These are phyloP conservation scores for Hymenoscyphus occultus DNA, from an alignment of 2,329 filamentous ascomycete genomes.

Conservation along the genomic window DNA sequence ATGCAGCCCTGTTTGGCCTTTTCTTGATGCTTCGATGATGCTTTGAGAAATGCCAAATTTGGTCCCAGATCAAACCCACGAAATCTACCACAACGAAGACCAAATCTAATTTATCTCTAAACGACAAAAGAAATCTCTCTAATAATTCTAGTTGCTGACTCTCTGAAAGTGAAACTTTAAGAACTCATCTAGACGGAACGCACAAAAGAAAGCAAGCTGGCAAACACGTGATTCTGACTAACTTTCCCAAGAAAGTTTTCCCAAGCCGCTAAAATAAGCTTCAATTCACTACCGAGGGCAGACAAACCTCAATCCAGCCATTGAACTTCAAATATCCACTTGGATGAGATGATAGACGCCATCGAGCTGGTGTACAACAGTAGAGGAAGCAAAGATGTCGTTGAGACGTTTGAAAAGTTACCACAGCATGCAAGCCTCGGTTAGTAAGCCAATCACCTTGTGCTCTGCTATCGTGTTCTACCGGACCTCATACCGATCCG, in stretches of 20 bases:
- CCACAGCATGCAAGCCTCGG: background rate
- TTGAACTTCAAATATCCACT: background rate
- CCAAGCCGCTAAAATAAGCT: background rate
- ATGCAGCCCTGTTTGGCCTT: background rate
- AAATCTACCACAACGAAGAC: background rate
- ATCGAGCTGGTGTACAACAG: background rate
- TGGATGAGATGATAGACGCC: slow-evolving; percentile 1
- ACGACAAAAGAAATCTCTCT: background rate
- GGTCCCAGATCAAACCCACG: background rate
- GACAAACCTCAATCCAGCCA: background rate
- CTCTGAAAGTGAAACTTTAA: background rate
- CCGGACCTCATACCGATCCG: background rate
- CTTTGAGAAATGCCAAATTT: background rate
- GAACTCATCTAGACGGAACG: background rate
- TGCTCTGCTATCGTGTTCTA: background rate
- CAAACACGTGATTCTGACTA: background rate
- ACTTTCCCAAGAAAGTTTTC: background rate
- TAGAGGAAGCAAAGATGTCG: background rate
- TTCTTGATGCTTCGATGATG: background rate
- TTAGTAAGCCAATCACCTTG: background rate
- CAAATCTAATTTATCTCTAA: slow-evolving; percentile 1
- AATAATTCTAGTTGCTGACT: background rate
- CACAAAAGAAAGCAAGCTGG: background rate
- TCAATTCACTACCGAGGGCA: background rate
- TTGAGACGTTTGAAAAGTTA: background rate